These are phyloP conservation scores for Cajanus cajan DNA, from an alignment of 306 rosid species.

Conservation along the genomic window DNA sequence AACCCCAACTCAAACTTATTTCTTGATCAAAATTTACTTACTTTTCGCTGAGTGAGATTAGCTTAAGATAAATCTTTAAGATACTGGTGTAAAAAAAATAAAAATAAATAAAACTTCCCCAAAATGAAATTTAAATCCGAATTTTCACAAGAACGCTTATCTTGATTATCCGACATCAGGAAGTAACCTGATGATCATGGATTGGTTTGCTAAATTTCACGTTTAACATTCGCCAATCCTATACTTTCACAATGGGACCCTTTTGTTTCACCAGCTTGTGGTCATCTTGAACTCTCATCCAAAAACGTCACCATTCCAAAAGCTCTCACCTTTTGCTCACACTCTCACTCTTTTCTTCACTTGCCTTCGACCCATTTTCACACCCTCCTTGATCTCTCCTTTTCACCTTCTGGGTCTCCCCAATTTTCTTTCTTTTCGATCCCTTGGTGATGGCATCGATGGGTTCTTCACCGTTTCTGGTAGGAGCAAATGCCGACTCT, in stretches of 20 bases:
- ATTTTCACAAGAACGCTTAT: not conserved
- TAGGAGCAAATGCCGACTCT: slow-evolving; percentile 47
- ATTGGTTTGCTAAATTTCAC: not conserved
- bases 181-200: not conserved
- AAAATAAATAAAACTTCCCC: too few species aligned
- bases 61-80: too few species aligned
- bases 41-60: too few species aligned
- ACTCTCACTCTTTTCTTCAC: not conserved
- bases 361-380: slow-evolving; percentile 23
- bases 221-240: not conserved
- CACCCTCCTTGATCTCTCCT: slow-evolving; percentile 15
- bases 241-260: not conserved
- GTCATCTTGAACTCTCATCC: slow-evolving; percentile 14
- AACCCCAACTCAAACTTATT: too few species aligned
- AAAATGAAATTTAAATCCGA: too few species aligned
- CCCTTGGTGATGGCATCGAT: slow-evolving; percentile 54
- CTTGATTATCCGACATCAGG: not conserved
- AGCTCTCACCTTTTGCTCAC: not conserved
- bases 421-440: slow-evolving; percentile 15
- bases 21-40: too few species aligned
- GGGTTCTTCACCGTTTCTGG: slow-evolving; percentile 46
- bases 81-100: too few species aligned
- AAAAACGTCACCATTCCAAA: not conserved
- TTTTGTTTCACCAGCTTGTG: not conserved
- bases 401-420: slow-evolving; percentile 39